A percentile compares a stretch with the other conserved stretches of the same genome.
phyloP scores from a whole-genome alignment of 2,329 filamentous ascomycete species.

The Penicillium corylophilum region DNA sequence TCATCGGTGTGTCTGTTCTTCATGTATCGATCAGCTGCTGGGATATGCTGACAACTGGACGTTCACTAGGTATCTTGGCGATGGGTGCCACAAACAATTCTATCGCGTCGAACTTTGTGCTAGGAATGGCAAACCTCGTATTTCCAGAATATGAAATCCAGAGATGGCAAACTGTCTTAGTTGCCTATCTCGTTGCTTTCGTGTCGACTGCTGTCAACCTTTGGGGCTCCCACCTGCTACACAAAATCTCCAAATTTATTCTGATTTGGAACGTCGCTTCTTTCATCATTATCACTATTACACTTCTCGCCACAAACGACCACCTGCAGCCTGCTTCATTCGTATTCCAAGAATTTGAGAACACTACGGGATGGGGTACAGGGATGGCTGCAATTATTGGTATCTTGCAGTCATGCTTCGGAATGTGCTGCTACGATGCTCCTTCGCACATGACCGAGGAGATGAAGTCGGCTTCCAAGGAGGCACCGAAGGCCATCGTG shows the following conservation, averaged over 20 bases:
- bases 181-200: conserved; percentile 52
- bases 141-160: conserved; percentile 53
- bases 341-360: conserved; percentile 57
- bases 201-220: conserved; percentile 51
- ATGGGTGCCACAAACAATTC: conserved; percentile 58
- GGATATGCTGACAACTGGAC: background rate
- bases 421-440: conserved; percentile 53
- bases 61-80: conserved; percentile 48
- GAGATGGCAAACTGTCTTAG: conserved; percentile 57
- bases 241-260: conserved; percentile 52
- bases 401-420: conserved; percentile 55
- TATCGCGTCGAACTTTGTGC: conserved; percentile 56
- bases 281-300: conserved; percentile 54
- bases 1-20: conserved; percentile 37
- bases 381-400: conserved; percentile 55
- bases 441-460: conserved; percentile 58
- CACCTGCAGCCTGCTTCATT: conserved; percentile 56
- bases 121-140: conserved; percentile 55
- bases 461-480: conserved; percentile 51
- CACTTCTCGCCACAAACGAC: conserved; percentile 54
- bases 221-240: conserved; percentile 51
- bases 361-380: conserved; percentile 53
- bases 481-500: conserved; percentile 51
- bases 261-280: conserved; percentile 55
- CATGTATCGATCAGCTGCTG: background rate